A percentile compares a stretch with the other conserved stretches of the same genome.
These are phyloP conservation scores for Hymenochaete sp. DNA, from an alignment of 1,284 basidiomycete species.

Conservation along the genomic window DNA sequence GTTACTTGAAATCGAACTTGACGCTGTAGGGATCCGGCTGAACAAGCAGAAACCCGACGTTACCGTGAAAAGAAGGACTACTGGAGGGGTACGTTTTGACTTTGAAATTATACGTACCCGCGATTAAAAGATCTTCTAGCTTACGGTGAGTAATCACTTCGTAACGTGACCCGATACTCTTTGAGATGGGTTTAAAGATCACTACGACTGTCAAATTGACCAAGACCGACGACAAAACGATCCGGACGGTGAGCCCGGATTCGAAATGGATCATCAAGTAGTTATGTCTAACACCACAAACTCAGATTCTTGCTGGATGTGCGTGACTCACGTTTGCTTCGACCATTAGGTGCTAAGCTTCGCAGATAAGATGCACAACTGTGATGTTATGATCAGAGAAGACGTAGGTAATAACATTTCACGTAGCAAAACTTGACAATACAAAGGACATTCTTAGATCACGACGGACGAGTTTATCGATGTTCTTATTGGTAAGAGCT, in stretches of 20 bases:
- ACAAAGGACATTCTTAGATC: slow-evolving; percentile 65
- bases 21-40: slow-evolving; percentile 92
- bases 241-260: slow-evolving; percentile 85
- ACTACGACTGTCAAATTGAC: slow-evolving; percentile 90
- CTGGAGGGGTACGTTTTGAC: slow-evolving; percentile 69
- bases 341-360: slow-evolving; percentile 11
- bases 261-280: slow-evolving; percentile 34
- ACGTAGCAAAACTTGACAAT: slow-evolving; percentile 8
- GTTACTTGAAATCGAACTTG: slow-evolving; percentile 86
- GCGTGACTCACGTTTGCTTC: too few species aligned
- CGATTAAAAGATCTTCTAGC: slow-evolving; percentile 31
- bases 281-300: too few species aligned
- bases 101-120: neutral
- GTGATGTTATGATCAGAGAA: slow-evolving; percentile 94
- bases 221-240: slow-evolving; percentile 91
- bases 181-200: slow-evolving; percentile 45
- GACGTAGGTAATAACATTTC: slow-evolving; percentile 55
- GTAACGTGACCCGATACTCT: slow-evolving; percentile 15
- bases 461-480: slow-evolving; percentile 97
- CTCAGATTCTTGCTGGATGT: too few species aligned
- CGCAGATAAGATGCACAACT: slow-evolving; percentile 81
- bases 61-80: slow-evolving; percentile 77
- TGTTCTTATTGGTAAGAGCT: slow-evolving; percentile 70
- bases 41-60: slow-evolving; percentile 88
- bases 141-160: slow-evolving; percentile 35